Percentiles rank a stretch among this genome's conserved stretches.
Conservation (phyloP, 371 early-diverging fungal genomes). For the Mucor velutinosus region DNA sequence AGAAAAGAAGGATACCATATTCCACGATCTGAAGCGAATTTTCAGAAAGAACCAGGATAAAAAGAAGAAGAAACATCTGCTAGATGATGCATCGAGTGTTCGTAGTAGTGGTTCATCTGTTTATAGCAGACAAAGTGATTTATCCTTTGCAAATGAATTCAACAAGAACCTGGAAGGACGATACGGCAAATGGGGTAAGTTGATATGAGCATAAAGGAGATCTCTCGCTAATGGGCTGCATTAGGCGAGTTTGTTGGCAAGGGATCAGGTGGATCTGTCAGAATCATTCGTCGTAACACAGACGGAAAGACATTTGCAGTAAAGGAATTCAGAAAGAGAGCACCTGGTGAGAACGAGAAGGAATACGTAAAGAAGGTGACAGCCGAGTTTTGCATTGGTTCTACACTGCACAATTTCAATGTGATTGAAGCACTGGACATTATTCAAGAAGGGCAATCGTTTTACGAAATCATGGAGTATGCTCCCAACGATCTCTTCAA, state of each 20-base stretch:
- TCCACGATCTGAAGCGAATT: constrained; percentile 49
- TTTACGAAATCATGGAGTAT: constrained; percentile 81
- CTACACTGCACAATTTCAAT: constrained; percentile 76
- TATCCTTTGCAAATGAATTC: constrained; percentile 46
- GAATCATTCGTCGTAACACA: constrained; percentile 55
- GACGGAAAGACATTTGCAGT: constrained; percentile 71
- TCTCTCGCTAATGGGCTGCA: constrained; percentile 10
- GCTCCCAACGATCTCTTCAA: constrained; percentile 76
- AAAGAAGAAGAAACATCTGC: constrained; percentile 19
- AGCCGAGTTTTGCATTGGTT: constrained; percentile 83
- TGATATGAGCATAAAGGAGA: constrained; percentile 12
- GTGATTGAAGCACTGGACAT: constrained; percentile 85
- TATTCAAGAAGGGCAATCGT: constrained; percentile 59
- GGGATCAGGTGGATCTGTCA: constrained; percentile 77
- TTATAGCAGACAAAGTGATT: constrained; percentile 20
- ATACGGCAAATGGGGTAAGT: constrained; percentile 53
- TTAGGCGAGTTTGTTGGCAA: constrained; percentile 61
- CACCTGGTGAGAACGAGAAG: constrained; percentile 63
- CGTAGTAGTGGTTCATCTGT: constrained; percentile 35
- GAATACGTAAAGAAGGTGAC: constrained; percentile 82
- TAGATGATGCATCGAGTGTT: constrained; percentile 28
- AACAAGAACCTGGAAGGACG: constrained; percentile 30
- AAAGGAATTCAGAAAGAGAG: constrained; percentile 78
- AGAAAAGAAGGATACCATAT: constrained; percentile 51
- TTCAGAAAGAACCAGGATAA: constrained; percentile 1